Conservation (phyloP, 805 yeast genomes). For the Cyberlindnera euphorbiiphila region DNA sequence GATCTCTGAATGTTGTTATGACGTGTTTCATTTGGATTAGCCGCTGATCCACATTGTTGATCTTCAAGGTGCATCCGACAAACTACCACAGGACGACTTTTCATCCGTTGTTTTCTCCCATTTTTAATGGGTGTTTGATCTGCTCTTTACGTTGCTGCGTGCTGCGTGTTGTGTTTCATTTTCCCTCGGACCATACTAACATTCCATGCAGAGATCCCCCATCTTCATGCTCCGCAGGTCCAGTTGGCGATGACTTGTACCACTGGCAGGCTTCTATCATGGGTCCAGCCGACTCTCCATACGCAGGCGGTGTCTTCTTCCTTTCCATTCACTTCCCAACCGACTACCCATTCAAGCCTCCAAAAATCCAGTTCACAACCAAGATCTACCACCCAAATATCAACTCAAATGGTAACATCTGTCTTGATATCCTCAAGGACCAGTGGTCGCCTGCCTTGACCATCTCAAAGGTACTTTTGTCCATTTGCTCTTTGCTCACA, state of each 20-base stretch:
- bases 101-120: no score
- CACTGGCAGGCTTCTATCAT: conserved; percentile 99
- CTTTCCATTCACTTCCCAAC: conserved; percentile 97
- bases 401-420: conserved; percentile 92
- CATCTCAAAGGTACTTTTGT: conserved; percentile 88
- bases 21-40: no score
- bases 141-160: no score
- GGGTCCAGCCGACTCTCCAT: conserved; percentile 97
- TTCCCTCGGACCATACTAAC: no score
- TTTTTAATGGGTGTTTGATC: no score
- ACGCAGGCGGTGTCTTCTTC: conserved; percentile 91
- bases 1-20: no score
- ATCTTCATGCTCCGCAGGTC: conserved; percentile 98
- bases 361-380: conserved; percentile 89
- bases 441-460: conserved; percentile 99
- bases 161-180: no score
- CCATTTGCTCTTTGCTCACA: conserved; percentile 92
- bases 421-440: conserved; percentile 94
- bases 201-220: conserved; percentile 79
- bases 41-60: no score
- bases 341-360: conserved; percentile 98
- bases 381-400: conserved; percentile 97
- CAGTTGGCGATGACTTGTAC: conserved; percentile 94
- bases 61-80: no score
- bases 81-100: no score